Base-by-base conservation (phyloP, 179 eudicot genomes). In the Silene vulgaris region DNA sequence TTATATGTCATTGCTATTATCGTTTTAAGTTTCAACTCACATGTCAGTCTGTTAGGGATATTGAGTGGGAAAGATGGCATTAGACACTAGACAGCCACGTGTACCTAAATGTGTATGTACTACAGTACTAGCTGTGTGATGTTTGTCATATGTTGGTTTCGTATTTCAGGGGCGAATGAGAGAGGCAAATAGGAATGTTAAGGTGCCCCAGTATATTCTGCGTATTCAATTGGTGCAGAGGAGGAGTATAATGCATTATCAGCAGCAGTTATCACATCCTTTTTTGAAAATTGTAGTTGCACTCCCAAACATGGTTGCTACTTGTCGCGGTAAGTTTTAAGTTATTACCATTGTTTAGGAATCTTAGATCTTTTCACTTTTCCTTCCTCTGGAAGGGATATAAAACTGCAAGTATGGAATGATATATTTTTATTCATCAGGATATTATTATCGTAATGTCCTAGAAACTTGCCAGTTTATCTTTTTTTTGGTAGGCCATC, bases 201-300 rank as follows among this genome's bases (percentile, higher is more conserved):
- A 77, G 81, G 90, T 84, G 81, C 89, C 95, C 56, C 91, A 85
- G 75, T 85, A 84, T 80, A 87, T 95, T 73, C 81, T 80, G 19
- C 91, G 94, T 57, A 77, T 95, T 73, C 95, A 95, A 82, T 64
- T 90, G 86, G 87, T 95, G 79, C 93, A 90, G 81, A 93, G 86
- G 80, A 90, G 90, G 85, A 95, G 97, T 90, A 92, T 95, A 68
- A 92, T 95, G 99, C 82, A 88, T 75, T 95, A 95, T 85, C 99
- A 95, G 76, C 96, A 89, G 79, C 91, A 90, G 84, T 80, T 16
- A 40, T 88, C 85, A 76, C 97, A 87, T 43, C 89, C 97, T 45
- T 92, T 89, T 73, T 92, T 95, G 35, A 95, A 90, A 84, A 88
- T 95, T 75, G 89, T 90, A 26, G 97, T 92, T 74, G 90, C 97